A percentile compares a stretch with the other conserved stretches of the same genome.
Conservation (phyloP, 2,329 filamentous ascomycete genomes). For the Cadophora luteo-olivacea region DNA sequence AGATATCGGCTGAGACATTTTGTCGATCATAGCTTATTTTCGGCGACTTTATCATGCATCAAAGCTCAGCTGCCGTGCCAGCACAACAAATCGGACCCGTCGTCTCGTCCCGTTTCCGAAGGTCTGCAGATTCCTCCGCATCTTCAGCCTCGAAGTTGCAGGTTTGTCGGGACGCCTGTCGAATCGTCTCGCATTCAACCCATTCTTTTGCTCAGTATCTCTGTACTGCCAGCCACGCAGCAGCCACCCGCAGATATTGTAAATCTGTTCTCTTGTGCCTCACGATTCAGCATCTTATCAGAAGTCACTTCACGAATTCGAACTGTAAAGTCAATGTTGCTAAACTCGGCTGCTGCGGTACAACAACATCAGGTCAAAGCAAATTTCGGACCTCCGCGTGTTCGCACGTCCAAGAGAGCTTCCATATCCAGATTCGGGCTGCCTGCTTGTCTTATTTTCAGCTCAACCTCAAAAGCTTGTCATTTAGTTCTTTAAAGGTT, state of each 20-base stretch:
- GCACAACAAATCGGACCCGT: background rate
- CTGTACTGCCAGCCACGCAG: background rate
- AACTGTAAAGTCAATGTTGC: background rate
- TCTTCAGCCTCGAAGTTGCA: background rate
- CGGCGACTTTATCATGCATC: background rate
- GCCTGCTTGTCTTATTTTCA: background rate
- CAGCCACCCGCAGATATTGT: background rate
- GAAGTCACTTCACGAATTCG: background rate
- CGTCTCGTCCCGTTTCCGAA: background rate
- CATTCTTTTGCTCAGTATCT: background rate
- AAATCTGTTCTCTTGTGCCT: background rate
- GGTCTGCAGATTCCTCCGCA: background rate
- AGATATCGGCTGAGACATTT: background rate
- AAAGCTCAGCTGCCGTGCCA: background rate
- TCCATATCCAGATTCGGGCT: background rate
- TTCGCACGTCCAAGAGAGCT: background rate
- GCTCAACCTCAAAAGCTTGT: background rate
- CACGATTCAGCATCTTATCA: background rate
- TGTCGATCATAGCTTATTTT: constrained; percentile 4
- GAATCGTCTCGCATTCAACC: background rate
- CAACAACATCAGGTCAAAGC: background rate
- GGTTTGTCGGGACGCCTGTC: background rate
- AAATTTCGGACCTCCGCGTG: background rate
- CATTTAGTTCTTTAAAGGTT: constrained; percentile 1
- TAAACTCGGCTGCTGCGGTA: background rate